Base-by-base conservation (phyloP, 805 yeast genomes). In the Nakazawaea holstii region DNA sequence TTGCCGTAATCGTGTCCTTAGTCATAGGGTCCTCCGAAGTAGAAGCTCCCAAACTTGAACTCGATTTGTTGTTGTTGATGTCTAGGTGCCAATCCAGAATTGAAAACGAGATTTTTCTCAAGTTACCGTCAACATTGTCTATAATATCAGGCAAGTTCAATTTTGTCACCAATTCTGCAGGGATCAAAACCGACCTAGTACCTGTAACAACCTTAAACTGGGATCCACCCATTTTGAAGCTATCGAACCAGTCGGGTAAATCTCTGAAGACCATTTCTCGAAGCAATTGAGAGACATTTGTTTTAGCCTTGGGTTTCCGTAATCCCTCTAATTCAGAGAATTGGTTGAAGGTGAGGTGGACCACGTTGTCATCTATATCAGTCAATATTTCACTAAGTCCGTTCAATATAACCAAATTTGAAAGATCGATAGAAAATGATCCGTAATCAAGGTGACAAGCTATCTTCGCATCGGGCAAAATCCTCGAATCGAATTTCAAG, bases 101-200 rank as follows among this genome's bases (percentile, higher is more conserved):
- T 11, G 39, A 32, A 14, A 48, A 39, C 8, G 40, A 33, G 8
- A 48, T 24, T 37, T 49, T 49, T 37, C 56, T 40, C 20, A 51
- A 38, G 20, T 44, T 29, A 9, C 52, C 54, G 27, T 61, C 61
- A 3, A 71, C 65, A n/a, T 69, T 52, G 52, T 72, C 76, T 40
- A 67, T 66, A 20, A 64, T 57, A 36, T 69, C 62, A 36, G 69
- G 2, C 67, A 53, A 48, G 8, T 61, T 61, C 1, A 63, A 43
- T 3, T 52, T 46, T 20, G 68, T 61, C 41, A 71, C 62, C 1
- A 65, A 53, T 24, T 66, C 69, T 15, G 69, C 64, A 4, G 75
- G 70, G 56, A 73, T 58, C 41, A 73, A 59, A 2, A 73, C 62
- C 1, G 77, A 73, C 35, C 79, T 62, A 8, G 73, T 64, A 3